Base-by-base conservation (phyloP, 1,284 basidiomycete species). In the Lentinula novae-zelandiae region DNA sequence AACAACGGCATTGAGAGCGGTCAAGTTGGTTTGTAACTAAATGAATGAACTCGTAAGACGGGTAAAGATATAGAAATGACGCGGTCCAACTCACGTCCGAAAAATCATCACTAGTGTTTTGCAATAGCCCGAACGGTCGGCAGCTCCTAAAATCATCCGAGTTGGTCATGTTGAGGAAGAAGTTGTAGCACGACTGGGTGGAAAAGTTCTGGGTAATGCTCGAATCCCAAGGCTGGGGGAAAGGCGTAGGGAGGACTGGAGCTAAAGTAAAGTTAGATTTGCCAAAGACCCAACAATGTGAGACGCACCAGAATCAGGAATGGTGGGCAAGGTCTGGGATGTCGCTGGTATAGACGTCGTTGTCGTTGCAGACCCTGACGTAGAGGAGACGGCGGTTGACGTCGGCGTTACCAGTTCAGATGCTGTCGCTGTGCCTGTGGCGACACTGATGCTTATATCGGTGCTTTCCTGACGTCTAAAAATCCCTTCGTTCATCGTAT, bases 211-310 rank as follows among this genome's bases (percentile, higher is more conserved):
- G 69, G 10, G 82, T 77, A 53, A 92, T 70, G 20, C 80, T 78
- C 2, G 82, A 78, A 67, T 92, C 91, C 66, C 89, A 86, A 0
- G 92, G 82, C 63, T 89, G 89, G 1, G 90, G 91, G 67, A 91
- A 90, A 0, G 92, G 90, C 9, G 82, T 85, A 12, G 83, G 92
- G 60, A 86, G 79, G 34, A 64, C 65, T 1, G 82, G 84, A 13
- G 57, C 51, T 52, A 57, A 79, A 80, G 73, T 1, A 84, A 83
- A 58, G 0, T 70, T 60, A 27, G 71, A 67, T 36, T 60, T 59
- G 22, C 65, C 52, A 67, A 42, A 33, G 69, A 66, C 31, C 49
- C 49, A 9, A 67, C 36, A n/a, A 65, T 60, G 15, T 62, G 60
- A 2, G 60, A 48, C 9, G 60, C 17, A 33, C 58, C 6, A 57